Evolutionary conservation across 108 stramenopile genomes (phyloP).

Genomic region (Pseudonitzschia multistriata): DNA sequence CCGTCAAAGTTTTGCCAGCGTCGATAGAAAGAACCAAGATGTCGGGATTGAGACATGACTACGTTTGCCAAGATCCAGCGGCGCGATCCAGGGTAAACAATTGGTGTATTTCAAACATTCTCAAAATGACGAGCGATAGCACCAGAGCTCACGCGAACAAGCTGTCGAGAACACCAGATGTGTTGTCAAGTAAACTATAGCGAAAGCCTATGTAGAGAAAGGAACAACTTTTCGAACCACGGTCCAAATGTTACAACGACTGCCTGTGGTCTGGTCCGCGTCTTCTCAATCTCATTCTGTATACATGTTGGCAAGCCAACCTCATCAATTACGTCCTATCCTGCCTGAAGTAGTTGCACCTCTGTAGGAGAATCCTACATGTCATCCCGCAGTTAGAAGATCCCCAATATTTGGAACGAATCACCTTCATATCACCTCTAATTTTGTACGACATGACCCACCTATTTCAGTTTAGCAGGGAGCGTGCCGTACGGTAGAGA

Average conservation of each 20-base stretch:
- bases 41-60: constrained; percentile 45
- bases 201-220: background rate
- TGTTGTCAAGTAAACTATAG: background rate
- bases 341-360: no score
- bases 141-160: background rate
- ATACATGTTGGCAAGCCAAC: background rate
- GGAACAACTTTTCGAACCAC: background rate
- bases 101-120: constrained; percentile 5
- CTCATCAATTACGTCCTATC: no score
- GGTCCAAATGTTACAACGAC: background rate
- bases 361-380: no score
- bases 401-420: no score
- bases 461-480: no score
- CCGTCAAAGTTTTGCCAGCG: constrained; percentile 19
- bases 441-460: no score
- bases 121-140: background rate
- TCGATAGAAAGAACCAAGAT: constrained; percentile 30
- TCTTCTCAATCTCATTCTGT: background rate
- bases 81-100: constrained; percentile 3
- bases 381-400: no score
- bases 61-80: constrained; percentile 25
- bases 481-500: no score
- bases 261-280: background rate
- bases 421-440: no score
- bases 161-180: background rate